Evolutionary conservation across 73 alveolate genomes (phyloP).

Genomic region (Paramecium tetraurelia): DNA sequence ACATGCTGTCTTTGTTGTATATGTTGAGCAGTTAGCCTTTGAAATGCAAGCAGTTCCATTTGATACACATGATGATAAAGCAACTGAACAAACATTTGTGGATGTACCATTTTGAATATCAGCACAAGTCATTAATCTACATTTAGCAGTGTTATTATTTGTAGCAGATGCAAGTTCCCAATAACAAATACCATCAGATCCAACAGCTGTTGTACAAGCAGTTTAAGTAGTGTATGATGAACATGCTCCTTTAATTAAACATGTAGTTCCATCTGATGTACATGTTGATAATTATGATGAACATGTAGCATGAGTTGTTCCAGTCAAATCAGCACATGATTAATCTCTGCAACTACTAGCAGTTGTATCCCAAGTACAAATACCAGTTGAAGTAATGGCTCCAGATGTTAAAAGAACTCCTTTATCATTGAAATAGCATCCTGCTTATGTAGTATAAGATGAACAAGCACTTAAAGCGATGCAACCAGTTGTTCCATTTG

Average conservation of each 20-base stretch:
- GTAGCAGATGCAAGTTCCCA: background rate
- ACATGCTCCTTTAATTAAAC: background rate
- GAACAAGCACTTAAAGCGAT: background rate
- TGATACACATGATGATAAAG: background rate
- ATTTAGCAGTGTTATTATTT: background rate
- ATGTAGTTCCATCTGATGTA: background rate
- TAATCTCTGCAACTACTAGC: background rate
- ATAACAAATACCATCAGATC: background rate
- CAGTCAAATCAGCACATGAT: background rate
- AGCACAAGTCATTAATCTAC: background rate
- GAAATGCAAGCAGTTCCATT: slow-evolving; percentile 13
- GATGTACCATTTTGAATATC: background rate
- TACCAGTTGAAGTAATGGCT: background rate
- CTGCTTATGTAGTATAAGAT: background rate
- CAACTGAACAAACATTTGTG: background rate
- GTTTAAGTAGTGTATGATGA: background rate
- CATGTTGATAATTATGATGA: background rate
- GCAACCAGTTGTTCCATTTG: slow-evolving; percentile 38
- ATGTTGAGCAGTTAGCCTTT: background rate
- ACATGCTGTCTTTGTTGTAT: background rate
- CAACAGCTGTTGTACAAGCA: background rate
- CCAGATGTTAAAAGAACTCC: background rate
- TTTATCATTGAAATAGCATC: background rate
- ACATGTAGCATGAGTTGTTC: background rate
- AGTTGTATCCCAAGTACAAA: background rate